Percentiles rank a stretch among this genome's conserved stretches.
phyloP scores from a whole-genome alignment of 2,329 filamentous ascomycete species.

The Stromatinia cepivora region DNA sequence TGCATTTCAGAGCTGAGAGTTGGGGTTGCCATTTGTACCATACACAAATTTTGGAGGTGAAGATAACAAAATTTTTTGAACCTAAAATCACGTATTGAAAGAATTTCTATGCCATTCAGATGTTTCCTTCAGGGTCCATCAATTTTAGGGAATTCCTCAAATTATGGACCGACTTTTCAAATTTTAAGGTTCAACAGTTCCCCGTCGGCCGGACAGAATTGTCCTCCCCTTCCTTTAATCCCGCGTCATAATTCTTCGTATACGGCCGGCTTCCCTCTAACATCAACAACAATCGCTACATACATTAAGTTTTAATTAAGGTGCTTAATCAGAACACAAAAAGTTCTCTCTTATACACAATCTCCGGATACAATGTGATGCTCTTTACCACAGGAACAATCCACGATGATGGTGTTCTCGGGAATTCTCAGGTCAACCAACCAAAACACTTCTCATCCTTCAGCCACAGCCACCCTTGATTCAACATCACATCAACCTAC shows the following conservation, averaged over 20 bases:
- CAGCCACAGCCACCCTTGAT: slow-evolving; percentile 32
- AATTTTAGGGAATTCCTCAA: neutral
- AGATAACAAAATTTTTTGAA: neutral
- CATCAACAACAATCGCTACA: slow-evolving; percentile 10
- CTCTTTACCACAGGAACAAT: slow-evolving; percentile 17
- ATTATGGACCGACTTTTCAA: neutral
- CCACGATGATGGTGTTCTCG: slow-evolving; percentile 51
- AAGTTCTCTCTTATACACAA: neutral
- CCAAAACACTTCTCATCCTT: slow-evolving; percentile 37
- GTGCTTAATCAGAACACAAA: neutral
- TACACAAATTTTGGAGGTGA: neutral
- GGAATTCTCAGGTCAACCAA: slow-evolving; percentile 49
- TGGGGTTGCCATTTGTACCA: neutral
- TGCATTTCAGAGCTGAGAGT: neutral
- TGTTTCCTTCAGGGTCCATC: neutral
- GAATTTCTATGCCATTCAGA: neutral
- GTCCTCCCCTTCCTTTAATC: slow-evolving; percentile 4
- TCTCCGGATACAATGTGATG: slow-evolving; percentile 23
- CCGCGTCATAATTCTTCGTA: slow-evolving; percentile 11
- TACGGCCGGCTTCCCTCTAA: neutral
- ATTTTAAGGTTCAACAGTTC: slow-evolving; percentile 6
- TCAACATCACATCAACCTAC: slow-evolving; percentile 33
- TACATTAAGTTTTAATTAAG: slow-evolving; percentile 10
- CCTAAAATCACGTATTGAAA: neutral
- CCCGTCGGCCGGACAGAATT: neutral